A percentile compares a stretch with the other conserved stretches of the same genome.
Evolutionary conservation across 768 basidiomycete species (phyloP).

Genomic region (Boletus vermiculosoides): DNA sequence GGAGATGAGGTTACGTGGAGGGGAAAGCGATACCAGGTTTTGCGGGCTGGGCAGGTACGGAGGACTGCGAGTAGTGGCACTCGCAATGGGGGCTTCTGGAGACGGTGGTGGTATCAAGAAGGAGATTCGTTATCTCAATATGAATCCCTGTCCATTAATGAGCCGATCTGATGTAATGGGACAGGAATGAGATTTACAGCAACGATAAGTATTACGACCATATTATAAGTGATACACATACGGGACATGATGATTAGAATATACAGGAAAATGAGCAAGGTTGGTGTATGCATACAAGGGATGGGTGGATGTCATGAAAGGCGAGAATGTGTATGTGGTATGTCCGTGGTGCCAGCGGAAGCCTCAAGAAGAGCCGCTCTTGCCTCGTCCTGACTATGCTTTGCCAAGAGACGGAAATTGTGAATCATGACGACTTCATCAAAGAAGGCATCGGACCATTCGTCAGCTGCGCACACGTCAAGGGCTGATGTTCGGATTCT

Average conservation of each 20-base stretch:
- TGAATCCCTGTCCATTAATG: slow-evolving; percentile 12
- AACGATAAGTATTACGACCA: slow-evolving; percentile 29
- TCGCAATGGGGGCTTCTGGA: slow-evolving; percentile 25
- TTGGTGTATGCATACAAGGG: slow-evolving; percentile 30
- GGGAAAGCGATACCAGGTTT: slow-evolving; percentile 72
- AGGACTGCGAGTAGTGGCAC: slow-evolving; percentile 23
- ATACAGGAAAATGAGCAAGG: slow-evolving; percentile 32
- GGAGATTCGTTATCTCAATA: slow-evolving; percentile 16
- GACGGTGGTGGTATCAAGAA: slow-evolving; percentile 21
- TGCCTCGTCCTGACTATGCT: slow-evolving; percentile 38
- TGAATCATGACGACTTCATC: slow-evolving; percentile 61
- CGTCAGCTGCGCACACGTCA: slow-evolving; percentile 40
- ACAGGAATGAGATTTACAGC: slow-evolving; percentile 27
- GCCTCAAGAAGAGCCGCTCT: slow-evolving; percentile 28
- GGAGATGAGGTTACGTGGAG: slow-evolving; percentile 88
- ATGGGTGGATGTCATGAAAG: slow-evolving; percentile 28
- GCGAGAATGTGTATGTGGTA: slow-evolving; percentile 16
- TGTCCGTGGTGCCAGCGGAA: slow-evolving; percentile 25
- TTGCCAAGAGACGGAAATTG: slow-evolving; percentile 43
- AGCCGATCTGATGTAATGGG: slow-evolving; percentile 22
- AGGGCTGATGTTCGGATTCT: slow-evolving; percentile 50
- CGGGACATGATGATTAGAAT: slow-evolving; percentile 32
- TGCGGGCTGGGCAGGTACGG: slow-evolving; percentile 69
- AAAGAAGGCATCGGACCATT: slow-evolving; percentile 63
- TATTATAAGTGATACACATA: slow-evolving; percentile 36